Evolutionary conservation across 805 yeast species (phyloP).

Genomic region (Wickerhamiella cacticola): DNA sequence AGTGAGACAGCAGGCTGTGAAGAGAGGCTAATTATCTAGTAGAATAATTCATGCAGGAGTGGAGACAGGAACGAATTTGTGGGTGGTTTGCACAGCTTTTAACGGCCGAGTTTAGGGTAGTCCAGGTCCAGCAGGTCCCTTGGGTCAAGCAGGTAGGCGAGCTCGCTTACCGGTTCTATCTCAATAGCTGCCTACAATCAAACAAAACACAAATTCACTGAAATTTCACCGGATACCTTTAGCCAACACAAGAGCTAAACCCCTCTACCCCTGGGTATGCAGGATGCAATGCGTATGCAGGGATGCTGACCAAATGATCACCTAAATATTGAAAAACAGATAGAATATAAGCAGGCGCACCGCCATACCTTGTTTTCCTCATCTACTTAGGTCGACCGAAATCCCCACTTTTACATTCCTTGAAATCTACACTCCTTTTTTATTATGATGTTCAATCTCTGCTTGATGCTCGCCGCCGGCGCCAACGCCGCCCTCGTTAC

Average conservation of each 20-base stretch:
- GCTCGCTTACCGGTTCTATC: no score
- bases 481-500: conserved; percentile 21
- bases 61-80: background rate
- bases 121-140: no score
- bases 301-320: conserved; percentile 5
- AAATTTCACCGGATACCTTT: conserved; percentile 6
- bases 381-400: background rate
- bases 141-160: no score
- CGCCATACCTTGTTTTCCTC: background rate
- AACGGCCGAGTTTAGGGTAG: no score
- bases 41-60: background rate
- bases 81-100: background rate
- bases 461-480: conserved; percentile 11
- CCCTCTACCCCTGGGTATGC: background rate
- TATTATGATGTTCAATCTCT: conserved; percentile 10
- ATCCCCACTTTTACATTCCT: conserved; percentile 3
- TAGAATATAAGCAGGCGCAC: conserved; percentile 7
- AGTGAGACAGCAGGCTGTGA: background rate
- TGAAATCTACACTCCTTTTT: conserved; percentile 1
- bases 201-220: background rate
- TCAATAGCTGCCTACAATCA: no score
- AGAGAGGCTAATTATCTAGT: background rate
- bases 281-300: conserved; percentile 9
- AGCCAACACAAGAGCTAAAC: background rate
- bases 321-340: background rate